Evolutionary conservation across 73 alveolate species (phyloP).

Genomic region (Paramecium caudatum): DNA sequence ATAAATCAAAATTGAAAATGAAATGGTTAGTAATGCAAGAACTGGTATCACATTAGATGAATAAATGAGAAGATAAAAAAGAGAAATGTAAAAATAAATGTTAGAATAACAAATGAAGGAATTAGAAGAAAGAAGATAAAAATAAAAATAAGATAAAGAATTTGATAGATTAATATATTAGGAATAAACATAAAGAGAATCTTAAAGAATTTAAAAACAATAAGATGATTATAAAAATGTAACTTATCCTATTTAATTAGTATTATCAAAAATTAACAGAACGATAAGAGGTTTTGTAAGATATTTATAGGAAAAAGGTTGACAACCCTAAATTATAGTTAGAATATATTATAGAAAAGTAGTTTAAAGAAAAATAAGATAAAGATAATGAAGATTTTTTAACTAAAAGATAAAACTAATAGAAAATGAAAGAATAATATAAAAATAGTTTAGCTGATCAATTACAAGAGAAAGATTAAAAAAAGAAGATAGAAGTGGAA

Average conservation of each 20-base stretch:
- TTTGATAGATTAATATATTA: neutral
- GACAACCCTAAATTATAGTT: neutral
- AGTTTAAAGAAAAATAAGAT: conserved; percentile 10
- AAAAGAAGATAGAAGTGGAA: neutral
- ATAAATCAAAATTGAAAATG: neutral
- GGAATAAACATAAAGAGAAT: conserved; percentile 22
- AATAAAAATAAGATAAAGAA: conserved; percentile 16
- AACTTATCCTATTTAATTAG: conserved; percentile 11
- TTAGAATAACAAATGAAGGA: conserved; percentile 30
- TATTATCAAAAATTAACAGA: conserved; percentile 21
- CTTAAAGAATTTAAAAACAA: conserved; percentile 1
- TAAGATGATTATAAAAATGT: conserved; percentile 19
- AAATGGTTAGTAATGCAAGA: neutral
- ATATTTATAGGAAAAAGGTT: conserved; percentile 26
- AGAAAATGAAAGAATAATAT: neutral
- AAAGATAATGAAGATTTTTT: neutral
- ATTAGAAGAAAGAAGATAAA: conserved; percentile 7
- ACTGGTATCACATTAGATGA: conserved; percentile 2
- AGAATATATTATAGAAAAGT: neutral
- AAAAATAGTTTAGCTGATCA: conserved; percentile 15
- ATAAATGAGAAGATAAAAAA: conserved; percentile 20
- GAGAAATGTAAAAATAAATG: conserved; percentile 29
- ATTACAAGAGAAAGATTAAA: neutral
- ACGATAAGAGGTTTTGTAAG: neutral
- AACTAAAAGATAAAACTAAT: neutral